Evolutionary conservation across 768 basidiomycete genomes (phyloP).

Genomic region (Dioszegia crocea): DNA sequence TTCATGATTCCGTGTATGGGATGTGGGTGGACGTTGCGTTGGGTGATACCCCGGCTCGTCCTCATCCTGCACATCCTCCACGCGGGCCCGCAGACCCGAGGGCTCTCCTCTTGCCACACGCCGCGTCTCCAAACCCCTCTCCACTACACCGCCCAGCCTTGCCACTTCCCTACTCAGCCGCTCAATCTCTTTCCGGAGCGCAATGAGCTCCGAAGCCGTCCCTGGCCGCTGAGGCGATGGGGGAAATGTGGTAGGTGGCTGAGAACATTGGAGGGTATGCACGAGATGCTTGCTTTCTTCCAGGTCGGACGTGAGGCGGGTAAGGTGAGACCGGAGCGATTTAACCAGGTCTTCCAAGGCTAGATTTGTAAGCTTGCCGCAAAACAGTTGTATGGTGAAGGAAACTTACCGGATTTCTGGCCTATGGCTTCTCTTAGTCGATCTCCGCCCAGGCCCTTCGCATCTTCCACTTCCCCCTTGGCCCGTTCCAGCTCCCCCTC

Average conservation of each 20-base stretch:
- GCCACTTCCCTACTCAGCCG: conserved; percentile 78
- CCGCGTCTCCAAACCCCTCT: conserved; percentile 76
- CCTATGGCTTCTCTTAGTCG: conserved; percentile 73
- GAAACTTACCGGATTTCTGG: conserved; percentile 72
- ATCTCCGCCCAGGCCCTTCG: conserved; percentile 53
- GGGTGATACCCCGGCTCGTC: conserved; percentile 28
- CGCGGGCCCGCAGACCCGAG: conserved; percentile 27
- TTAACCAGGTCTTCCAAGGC: conserved; percentile 75
- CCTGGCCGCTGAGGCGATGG: conserved; percentile 4
- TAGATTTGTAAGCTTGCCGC: conserved; percentile 41
- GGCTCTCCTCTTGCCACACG: conserved; percentile 56
- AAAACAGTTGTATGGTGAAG: background rate
- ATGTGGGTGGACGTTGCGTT: background rate
- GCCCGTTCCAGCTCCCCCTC: conserved; percentile 74
- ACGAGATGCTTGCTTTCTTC: conserved; percentile 66
- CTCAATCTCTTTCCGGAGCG: conserved; percentile 71
- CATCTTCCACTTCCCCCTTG: conserved; percentile 54
- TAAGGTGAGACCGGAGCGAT: conserved; percentile 68
- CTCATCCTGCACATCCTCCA: conserved; percentile 29
- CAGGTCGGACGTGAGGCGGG: conserved; percentile 72
- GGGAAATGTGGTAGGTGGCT: background rate
- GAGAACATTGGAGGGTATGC: conserved; percentile 40
- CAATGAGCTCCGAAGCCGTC: conserved; percentile 52
- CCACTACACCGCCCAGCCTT: conserved; percentile 77
- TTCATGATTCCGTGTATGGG: conserved; percentile 59